phyloP scores from a whole-genome alignment of 2,329 filamentous ascomycete species.

The Rhytidhysteron rufulum region DNA sequence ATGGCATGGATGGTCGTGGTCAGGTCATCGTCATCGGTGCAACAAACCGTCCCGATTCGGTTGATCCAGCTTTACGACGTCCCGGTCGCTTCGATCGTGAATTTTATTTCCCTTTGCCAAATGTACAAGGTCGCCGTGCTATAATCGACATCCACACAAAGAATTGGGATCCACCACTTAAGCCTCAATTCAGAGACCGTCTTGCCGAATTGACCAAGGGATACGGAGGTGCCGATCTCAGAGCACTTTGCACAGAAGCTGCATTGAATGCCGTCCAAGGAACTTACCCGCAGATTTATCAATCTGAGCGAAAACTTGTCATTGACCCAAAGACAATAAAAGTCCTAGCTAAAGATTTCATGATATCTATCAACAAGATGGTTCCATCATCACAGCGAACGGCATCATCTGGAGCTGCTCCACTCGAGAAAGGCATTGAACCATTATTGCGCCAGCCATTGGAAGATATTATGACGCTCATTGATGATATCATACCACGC shows the following conservation, averaged over 20 bases:
- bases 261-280: slow-evolving; percentile 93
- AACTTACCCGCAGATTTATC: slow-evolving; percentile 94
- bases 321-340: slow-evolving; percentile 82
- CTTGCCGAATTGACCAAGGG: slow-evolving; percentile 89
- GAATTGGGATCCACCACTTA: slow-evolving; percentile 78
- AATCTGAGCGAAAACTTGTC: slow-evolving; percentile 80
- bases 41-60: slow-evolving; percentile 95
- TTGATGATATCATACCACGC: slow-evolving; percentile 76
- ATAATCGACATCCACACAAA: slow-evolving; percentile 96
- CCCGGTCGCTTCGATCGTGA: slow-evolving; percentile 95
- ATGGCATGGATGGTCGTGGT: slow-evolving; percentile 96
- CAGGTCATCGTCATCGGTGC: slow-evolving; percentile 98
- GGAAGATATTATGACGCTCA: slow-evolving; percentile 60
- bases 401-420: slow-evolving; percentile 75
- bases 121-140: slow-evolving; percentile 70
- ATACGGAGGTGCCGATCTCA: slow-evolving; percentile 91
- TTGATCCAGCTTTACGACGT: slow-evolving; percentile 90
- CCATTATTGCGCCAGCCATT: slow-evolving; percentile 76
- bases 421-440: slow-evolving; percentile 74
- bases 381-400: slow-evolving; percentile 92
- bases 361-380: slow-evolving; percentile 94
- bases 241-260: slow-evolving; percentile 92
- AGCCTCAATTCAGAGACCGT: slow-evolving; percentile 73
- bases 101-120: slow-evolving; percentile 94
- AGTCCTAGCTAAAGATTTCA: slow-evolving; percentile 90